Base-by-base conservation (phyloP, 139 green algal genomes). In the Chlamydomonas sp. region DNA sequence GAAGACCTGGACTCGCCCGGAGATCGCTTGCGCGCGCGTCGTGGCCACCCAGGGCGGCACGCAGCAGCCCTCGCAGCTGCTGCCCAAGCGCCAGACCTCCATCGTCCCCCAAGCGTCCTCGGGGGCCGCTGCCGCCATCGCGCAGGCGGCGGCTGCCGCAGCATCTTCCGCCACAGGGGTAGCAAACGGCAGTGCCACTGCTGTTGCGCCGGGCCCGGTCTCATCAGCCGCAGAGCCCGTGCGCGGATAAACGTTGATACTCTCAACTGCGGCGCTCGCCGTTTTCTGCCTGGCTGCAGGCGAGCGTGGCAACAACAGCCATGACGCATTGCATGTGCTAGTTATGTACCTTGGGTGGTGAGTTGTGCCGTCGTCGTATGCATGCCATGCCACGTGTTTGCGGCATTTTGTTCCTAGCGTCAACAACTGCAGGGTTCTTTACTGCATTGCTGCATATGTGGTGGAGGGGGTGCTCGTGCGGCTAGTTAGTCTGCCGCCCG, bases 1-100 rank as follows among this genome's bases (percentile, higher is more conserved):
- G 86, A 94, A 96, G 63, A 90, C 77, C 1, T 98, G 96, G 96
- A 86, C 82, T 57, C 89, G 91, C 31, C 96, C 94, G 0, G 75
- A 90, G 71, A 78, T 86, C 58, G 86, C 90, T 12, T 90, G 83
- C 83, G 89, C 92, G 16, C 90, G 91, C 73, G 87, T 95, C 20
- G 74, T 87, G 73, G 66, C 84, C 16, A 93, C 91, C 31, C 80
- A 95, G 80, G 89, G 78, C 64, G 85, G 72, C 60, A 91, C 92
- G 49, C n/a, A 84, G 86, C 92, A 95, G 89, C 92, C 92, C 14
- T 75, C 61, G 2, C 12, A 87, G 83, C 83, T 87, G 10, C 71
- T 87, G 61, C 83, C 83, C 62, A 77, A 9, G 10, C 9, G 9
- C 64, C 64, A 9, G 10, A 69, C 64, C 8, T 9, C 64, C 8